phyloP scores from a whole-genome alignment of 305 asterid species.

The Fraxinus greggii region DNA sequence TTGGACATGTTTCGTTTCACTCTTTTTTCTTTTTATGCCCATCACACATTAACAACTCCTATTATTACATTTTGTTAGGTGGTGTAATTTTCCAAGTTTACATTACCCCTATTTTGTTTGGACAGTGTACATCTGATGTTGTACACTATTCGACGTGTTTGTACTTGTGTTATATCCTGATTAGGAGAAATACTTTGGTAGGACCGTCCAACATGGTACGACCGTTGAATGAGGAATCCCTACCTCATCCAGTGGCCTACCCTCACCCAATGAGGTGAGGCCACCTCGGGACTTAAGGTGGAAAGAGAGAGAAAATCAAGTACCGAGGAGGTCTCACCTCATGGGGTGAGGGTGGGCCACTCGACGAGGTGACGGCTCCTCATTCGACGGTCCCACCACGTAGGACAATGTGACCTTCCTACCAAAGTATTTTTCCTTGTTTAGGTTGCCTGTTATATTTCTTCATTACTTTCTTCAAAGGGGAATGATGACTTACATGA shows the following conservation, averaged over 20 bases:
- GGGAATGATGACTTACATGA: background rate
- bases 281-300: too few species aligned
- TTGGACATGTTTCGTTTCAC: constrained; percentile 3
- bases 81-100: background rate
- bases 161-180: background rate
- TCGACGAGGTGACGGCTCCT: too few species aligned
- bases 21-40: background rate
- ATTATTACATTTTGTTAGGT: background rate
- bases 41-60: background rate
- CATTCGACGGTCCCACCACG: too few species aligned
- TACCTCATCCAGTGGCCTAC: too few species aligned
- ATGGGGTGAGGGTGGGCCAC: too few species aligned
- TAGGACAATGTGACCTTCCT: too few species aligned
- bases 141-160: background rate
- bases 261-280: too few species aligned
- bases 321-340: too few species aligned
- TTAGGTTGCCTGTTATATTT: background rate
- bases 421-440: background rate
- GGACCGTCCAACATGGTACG: too few species aligned
- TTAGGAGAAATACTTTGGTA: too few species aligned
- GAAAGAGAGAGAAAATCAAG: too few species aligned
- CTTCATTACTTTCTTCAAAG: background rate
- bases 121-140: background rate
- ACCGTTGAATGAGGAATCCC: too few species aligned
- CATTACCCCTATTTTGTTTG: background rate